phyloP scores from a whole-genome alignment of 148 eudicot genomes.

The Polygonum maritimum region DNA sequence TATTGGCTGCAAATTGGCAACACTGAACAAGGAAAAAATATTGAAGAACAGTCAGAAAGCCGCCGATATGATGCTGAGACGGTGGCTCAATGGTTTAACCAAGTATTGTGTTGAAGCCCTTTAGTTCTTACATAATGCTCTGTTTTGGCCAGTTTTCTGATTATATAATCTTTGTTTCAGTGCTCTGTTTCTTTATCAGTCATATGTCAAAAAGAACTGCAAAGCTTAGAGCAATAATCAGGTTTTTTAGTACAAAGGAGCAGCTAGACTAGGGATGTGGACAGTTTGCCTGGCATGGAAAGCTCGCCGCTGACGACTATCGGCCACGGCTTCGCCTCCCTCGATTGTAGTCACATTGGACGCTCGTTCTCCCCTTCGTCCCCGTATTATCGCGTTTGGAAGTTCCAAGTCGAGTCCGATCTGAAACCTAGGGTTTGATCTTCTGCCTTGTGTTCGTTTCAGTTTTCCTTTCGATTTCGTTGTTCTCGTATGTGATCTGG shows the following conservation, averaged over 20 bases:
- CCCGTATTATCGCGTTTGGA: conserved; percentile 68
- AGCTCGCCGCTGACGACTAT: conserved; percentile 40
- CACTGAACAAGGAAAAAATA: conserved; percentile 46
- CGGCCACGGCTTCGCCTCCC: conserved; percentile 19
- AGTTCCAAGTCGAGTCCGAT: conserved; percentile 50
- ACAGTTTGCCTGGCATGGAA: conserved; percentile 71
- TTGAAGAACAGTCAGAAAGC: conserved; percentile 46
- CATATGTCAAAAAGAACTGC: conserved; percentile 73
- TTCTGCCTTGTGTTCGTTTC: neutral
- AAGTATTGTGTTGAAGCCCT: conserved; percentile 29
- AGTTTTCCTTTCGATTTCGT: neutral
- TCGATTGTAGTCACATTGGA: conserved; percentile 44
- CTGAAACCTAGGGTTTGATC: conserved; percentile 67
- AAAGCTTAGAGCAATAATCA: conserved; percentile 67
- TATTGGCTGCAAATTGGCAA: conserved; percentile 63
- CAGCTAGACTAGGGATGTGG: too few relatives aligned
- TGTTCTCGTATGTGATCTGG: conserved; percentile 12
- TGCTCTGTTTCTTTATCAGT: conserved; percentile 82
- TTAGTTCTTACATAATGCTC: conserved; percentile 8
- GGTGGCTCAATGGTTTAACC: conserved; percentile 73
- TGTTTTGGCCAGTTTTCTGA: conserved; percentile 15
- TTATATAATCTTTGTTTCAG: conserved; percentile 39
- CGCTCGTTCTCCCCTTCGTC: conserved; percentile 40
- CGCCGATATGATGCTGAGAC: conserved; percentile 78
- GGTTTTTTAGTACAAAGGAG: too few relatives aligned